Evolutionary conservation across 805 yeast genomes (phyloP).

Genomic region (Candida wancherniae): DNA sequence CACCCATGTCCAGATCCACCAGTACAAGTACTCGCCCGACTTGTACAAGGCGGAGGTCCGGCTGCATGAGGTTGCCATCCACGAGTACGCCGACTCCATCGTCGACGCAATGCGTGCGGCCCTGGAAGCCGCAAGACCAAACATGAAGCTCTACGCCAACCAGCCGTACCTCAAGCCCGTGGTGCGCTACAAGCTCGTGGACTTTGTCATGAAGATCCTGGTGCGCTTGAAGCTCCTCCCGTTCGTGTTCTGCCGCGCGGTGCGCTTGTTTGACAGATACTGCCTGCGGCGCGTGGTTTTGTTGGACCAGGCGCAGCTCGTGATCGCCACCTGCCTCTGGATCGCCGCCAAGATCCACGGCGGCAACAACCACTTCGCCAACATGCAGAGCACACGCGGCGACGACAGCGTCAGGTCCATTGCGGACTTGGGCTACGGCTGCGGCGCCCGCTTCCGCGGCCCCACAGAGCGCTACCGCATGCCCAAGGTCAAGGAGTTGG

Average conservation of each 20-base stretch:
- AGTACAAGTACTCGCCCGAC: constrained; percentile 47
- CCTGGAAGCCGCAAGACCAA: constrained; percentile 41
- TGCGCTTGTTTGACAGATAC: constrained; percentile 82
- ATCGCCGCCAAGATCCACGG: constrained; percentile 82
- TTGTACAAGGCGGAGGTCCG: constrained; percentile 47
- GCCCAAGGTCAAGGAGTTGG: constrained; percentile 58
- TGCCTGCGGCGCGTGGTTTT: constrained; percentile 82
- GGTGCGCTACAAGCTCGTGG: constrained; percentile 70
- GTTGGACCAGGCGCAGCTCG: constrained; percentile 82
- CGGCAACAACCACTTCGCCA: constrained; percentile 64
- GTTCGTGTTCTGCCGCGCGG: constrained; percentile 61
- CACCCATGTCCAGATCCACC: constrained; percentile 18
- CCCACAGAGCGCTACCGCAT: constrained; percentile 72
- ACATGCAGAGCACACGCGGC: constrained; percentile 20
- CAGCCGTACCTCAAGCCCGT: constrained; percentile 83
- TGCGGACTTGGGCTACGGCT: constrained; percentile 37
- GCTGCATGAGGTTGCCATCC: constrained; percentile 40
- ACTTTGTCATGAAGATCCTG: constrained; percentile 72
- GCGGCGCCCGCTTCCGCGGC: constrained; percentile 58
- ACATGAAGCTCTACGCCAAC: constrained; percentile 56
- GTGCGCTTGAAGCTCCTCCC: constrained; percentile 60
- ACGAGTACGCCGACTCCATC: constrained; percentile 53
- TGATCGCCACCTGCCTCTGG: constrained; percentile 91
- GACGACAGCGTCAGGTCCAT: constrained; percentile 23
- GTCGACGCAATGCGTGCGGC: constrained; percentile 33